phyloP scores from a whole-genome alignment of 371 early-diverging fungal species.

The Mucor racemosus region DNA sequence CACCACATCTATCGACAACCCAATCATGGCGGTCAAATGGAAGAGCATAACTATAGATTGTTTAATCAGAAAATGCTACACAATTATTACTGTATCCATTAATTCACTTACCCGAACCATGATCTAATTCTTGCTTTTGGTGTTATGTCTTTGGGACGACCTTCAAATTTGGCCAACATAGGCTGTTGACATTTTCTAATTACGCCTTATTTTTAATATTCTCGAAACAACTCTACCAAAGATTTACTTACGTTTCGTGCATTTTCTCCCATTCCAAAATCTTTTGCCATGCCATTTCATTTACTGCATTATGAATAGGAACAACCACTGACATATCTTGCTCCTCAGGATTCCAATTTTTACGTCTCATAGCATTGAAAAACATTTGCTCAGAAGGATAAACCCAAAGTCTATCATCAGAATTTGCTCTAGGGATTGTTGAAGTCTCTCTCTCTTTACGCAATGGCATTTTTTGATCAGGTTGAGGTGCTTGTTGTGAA shows the following conservation, averaged over 20 bases:
- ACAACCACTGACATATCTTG: slow-evolving; percentile 57
- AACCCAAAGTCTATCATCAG: slow-evolving; percentile 77
- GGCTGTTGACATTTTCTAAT: slow-evolving; percentile 68
- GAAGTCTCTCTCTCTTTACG: slow-evolving; percentile 68
- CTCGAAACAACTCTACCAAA: not conserved
- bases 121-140: slow-evolving; percentile 82
- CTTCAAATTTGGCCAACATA: slow-evolving; percentile 84
- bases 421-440: slow-evolving; percentile 72
- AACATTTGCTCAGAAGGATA: slow-evolving; percentile 96
- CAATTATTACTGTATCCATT: too few relatives aligned
- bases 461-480: slow-evolving; percentile 61
- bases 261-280: slow-evolving; percentile 90
- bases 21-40: slow-evolving; percentile 99
- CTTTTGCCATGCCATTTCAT: slow-evolving; percentile 91
- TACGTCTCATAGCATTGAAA: slow-evolving; percentile 91
- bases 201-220: not conserved
- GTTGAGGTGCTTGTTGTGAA: slow-evolving; percentile 64
- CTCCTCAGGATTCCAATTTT: slow-evolving; percentile 84
- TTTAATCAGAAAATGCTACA: not conserved
- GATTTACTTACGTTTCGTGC: slow-evolving; percentile 55
- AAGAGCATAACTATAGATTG: slow-evolving; percentile 50
- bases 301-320: slow-evolving; percentile 78
- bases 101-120: slow-evolving; percentile 65
- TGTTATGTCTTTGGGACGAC: slow-evolving; percentile 81
- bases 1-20: slow-evolving; percentile 95